phyloP scores from a whole-genome alignment of 495 filamentous ascomycete genomes.

The Penicillium pancosmium region DNA sequence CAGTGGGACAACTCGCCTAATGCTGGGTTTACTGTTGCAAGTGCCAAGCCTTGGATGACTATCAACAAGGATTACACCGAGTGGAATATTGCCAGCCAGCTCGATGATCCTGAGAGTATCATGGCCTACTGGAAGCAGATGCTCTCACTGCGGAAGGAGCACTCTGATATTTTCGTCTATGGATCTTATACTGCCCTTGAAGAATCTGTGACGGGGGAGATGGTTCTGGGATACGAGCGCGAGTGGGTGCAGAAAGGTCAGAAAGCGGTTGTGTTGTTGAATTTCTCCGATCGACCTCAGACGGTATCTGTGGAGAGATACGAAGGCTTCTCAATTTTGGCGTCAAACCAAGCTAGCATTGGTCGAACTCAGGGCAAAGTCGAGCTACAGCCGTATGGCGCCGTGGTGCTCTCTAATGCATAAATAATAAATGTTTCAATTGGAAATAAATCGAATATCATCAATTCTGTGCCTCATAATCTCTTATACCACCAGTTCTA shows the following conservation, averaged over 20 bases:
- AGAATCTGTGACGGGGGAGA: slow-evolving; percentile 16
- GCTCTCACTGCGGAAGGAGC: slow-evolving; percentile 12
- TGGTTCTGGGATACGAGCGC: slow-evolving; percentile 19
- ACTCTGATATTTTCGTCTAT: slow-evolving; percentile 15
- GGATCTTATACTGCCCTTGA: slow-evolving; percentile 11
- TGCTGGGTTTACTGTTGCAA: slow-evolving; percentile 43
- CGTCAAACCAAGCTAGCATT: slow-evolving; percentile 3
- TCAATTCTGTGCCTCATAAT: too few species aligned
- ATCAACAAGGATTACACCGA: slow-evolving; percentile 47
- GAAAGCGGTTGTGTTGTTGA: slow-evolving; percentile 16
- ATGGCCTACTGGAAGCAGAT: slow-evolving; percentile 16
- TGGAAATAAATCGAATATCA: neutral
- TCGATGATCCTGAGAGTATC: slow-evolving; percentile 16
- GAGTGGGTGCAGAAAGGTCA: slow-evolving; percentile 1
- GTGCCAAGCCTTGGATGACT: slow-evolving; percentile 53
- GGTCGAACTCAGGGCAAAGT: neutral
- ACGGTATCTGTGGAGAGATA: slow-evolving; percentile 6
- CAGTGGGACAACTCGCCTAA: slow-evolving; percentile 44
- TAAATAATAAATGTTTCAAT: neutral
- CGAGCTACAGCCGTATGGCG: neutral
- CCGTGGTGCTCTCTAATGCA: neutral
- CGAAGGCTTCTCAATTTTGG: slow-evolving; percentile 2
- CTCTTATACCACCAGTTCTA: too few species aligned
- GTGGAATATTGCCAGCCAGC: slow-evolving; percentile 17
- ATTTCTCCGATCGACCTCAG: slow-evolving; percentile 17